These are phyloP conservation scores for Asclepias syriaca DNA, from an alignment of 257 asterid genomes.

Conservation along the genomic window DNA sequence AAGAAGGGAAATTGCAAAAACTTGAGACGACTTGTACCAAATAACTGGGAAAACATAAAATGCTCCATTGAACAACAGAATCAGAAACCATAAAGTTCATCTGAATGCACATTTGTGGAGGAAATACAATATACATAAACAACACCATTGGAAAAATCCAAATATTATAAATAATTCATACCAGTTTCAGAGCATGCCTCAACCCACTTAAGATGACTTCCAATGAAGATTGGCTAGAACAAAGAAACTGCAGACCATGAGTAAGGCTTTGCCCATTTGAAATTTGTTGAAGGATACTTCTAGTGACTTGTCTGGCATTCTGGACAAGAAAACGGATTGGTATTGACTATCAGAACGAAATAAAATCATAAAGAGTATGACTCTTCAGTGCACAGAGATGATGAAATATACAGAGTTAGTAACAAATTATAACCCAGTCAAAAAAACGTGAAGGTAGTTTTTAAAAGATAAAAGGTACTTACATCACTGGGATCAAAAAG, in stretches of 20 bases:
- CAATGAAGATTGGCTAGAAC: constrained; percentile 66
- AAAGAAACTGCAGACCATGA: constrained; percentile 76
- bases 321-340: constrained; percentile 31
- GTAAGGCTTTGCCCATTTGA: constrained; percentile 72
- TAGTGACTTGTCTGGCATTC: constrained; percentile 76
- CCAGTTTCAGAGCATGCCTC: constrained; percentile 89
- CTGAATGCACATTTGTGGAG: neutral
- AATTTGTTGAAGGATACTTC: constrained; percentile 81
- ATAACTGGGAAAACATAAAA: neutral
- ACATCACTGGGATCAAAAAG: constrained; percentile 95
- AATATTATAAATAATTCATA: constrained; percentile 20
- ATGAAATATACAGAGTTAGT: neutral
- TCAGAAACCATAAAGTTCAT: neutral
- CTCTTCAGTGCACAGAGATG: neutral
- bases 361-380: neutral
- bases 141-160: neutral
- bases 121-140: neutral
- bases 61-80: neutral
- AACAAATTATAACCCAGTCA: neutral
- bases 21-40: neutral
- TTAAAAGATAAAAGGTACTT: constrained; percentile 18
- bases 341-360: constrained; percentile 11
- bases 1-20: neutral
- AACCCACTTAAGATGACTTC: constrained; percentile 57
- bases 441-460: neutral